phyloP scores from a whole-genome alignment of 768 basidiomycete species.

The Coprinellus aureogranulatus region DNA sequence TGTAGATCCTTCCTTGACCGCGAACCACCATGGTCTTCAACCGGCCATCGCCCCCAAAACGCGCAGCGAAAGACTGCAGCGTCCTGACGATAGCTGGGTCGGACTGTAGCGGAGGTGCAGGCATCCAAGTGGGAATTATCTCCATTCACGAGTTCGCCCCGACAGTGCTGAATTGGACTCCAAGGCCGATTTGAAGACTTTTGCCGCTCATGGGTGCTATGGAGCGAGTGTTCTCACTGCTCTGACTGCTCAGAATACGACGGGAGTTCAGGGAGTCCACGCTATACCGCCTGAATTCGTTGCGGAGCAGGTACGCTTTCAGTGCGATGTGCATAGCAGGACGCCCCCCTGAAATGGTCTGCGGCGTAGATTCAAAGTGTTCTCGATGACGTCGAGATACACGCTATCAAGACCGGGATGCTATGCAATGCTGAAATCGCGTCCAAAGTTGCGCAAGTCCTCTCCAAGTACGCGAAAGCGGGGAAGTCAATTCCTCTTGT shows the following conservation, averaged over 20 bases:
- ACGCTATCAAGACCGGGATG: slow-evolving; percentile 90
- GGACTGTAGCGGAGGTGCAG: slow-evolving; percentile 84
- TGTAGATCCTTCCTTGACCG: no score
- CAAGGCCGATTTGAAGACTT: slow-evolving; percentile 85
- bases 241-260: slow-evolving; percentile 86
- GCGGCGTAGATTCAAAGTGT: slow-evolving; percentile 68
- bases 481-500: slow-evolving; percentile 53
- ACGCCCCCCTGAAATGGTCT: no score
- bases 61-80: slow-evolving; percentile 12
- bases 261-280: slow-evolving; percentile 74
- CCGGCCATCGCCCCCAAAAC: neutral
- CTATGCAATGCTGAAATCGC: slow-evolving; percentile 61
- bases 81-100: slow-evolving; percentile 77
- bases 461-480: slow-evolving; percentile 30
- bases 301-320: slow-evolving; percentile 58
- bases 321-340: neutral
- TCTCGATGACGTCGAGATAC: slow-evolving; percentile 65
- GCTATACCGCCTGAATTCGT: slow-evolving; percentile 69
- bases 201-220: slow-evolving; percentile 75
- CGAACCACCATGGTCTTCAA: neutral
- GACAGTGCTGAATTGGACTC: neutral
- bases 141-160: neutral
- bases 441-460: slow-evolving; percentile 46
- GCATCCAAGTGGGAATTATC: slow-evolving; percentile 66
- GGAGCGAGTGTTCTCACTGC: slow-evolving; percentile 83